A percentile compares a stretch with the other conserved stretches of the same genome.
These are phyloP conservation scores for Claviceps lovelessii DNA, from an alignment of 2,329 filamentous ascomycete genomes.

Conservation along the genomic window DNA sequence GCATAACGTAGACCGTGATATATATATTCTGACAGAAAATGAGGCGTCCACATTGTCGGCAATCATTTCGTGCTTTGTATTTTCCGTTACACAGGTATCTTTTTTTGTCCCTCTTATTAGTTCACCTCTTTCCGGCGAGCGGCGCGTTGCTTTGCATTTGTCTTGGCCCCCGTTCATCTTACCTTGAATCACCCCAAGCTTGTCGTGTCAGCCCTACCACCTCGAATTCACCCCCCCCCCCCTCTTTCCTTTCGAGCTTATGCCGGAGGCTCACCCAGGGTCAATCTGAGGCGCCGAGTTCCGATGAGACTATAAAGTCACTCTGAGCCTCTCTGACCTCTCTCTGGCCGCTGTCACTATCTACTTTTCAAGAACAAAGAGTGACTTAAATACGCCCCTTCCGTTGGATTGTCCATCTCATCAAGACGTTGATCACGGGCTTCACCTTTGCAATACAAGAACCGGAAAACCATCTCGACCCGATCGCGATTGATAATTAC, in stretches of 20 bases:
- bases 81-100: background rate
- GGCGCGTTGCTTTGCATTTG: background rate
- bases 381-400: background rate
- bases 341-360: background rate
- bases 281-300: background rate
- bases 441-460: background rate
- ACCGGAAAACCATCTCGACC: background rate
- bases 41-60: slow-evolving; percentile 2
- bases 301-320: background rate
- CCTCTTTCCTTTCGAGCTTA: background rate
- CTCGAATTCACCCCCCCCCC: background rate
- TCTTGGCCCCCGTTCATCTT: background rate
- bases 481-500: background rate
- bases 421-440: background rate
- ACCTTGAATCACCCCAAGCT: background rate
- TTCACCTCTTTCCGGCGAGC: background rate
- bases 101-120: background rate
- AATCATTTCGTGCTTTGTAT: background rate
- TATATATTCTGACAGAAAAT: background rate
- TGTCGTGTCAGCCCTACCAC: slow-evolving; percentile 4
- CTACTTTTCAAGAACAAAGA: background rate
- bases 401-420: background rate
- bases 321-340: background rate
- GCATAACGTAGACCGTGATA: background rate
- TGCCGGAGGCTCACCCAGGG: background rate